Percentiles rank a stretch among this genome's conserved stretches.
Conservation (phyloP, 192 early-diverging fungal species). For the Chytriomyces sp. region DNA sequence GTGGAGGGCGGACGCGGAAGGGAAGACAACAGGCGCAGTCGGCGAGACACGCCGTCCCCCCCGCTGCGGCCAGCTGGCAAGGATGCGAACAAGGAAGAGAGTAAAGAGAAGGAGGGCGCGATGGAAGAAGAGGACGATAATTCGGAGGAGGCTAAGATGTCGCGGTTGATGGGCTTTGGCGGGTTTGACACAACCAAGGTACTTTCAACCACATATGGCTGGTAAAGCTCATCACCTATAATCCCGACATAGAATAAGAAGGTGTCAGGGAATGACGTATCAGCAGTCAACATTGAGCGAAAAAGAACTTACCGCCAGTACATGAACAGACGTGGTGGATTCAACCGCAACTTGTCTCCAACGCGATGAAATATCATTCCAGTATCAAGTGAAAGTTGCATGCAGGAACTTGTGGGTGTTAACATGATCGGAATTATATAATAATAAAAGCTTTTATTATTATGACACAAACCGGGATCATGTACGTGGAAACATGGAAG, state of each 20-base stretch:
- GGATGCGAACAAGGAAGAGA: neutral
- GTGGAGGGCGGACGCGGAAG: neutral
- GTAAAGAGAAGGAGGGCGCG: neutral
- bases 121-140: constrained; percentile 14
- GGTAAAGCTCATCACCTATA: neutral
- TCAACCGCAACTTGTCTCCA: constrained; percentile 62
- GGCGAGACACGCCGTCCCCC: neutral
- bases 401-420: no score
- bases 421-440: no score
- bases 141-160: constrained; percentile 75
- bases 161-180: constrained; percentile 82
- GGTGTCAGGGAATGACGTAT: constrained; percentile 71
- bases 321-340: constrained; percentile 92
- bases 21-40: constrained; percentile 1
- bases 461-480: no score
- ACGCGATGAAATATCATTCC: no score
- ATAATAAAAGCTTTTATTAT: no score
- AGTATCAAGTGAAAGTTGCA: no score
- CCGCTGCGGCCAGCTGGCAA: neutral
- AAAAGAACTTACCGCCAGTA: constrained; percentile 88
- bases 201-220: constrained; percentile 6
- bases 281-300: constrained; percentile 80
- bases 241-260: constrained; percentile 62
- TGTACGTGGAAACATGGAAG: no score
- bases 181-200: constrained; percentile 87